A percentile compares a stretch with the other conserved stretches of the same genome.
phyloP scores from a whole-genome alignment of 345 rosid species.

The Brassica cretica region DNA sequence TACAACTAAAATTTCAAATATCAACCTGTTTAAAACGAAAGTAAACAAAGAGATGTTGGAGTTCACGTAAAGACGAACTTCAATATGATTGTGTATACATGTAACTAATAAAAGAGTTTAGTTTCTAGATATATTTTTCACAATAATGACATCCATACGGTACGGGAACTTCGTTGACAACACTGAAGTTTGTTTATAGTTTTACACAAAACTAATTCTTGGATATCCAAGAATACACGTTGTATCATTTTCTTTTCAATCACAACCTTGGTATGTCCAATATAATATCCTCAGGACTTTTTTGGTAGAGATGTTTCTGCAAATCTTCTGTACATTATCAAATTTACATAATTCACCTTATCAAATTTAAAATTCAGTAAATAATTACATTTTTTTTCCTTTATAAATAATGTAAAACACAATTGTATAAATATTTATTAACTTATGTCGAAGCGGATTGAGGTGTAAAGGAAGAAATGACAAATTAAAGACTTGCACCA shows the following conservation, averaged over 20 bases:
- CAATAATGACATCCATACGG: neutral
- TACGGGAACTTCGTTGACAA: neutral
- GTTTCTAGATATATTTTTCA: neutral
- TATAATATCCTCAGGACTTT: neutral
- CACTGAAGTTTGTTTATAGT: neutral
- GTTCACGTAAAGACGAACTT: neutral
- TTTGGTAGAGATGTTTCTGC: neutral
- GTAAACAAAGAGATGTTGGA: neutral
- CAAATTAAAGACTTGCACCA: conserved; percentile 51
- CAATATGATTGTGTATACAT: neutral
- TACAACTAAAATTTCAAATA: neutral
- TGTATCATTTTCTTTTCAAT: neutral
- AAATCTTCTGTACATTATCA: neutral
- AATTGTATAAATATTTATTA: neutral
- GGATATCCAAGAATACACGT: neutral
- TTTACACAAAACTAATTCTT: neutral
- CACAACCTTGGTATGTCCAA: neutral
- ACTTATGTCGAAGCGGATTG: conserved; percentile 21
- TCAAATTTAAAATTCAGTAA: neutral
- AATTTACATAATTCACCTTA: neutral
- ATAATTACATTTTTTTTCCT: neutral
- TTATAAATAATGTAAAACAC: neutral
- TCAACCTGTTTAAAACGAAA: neutral
- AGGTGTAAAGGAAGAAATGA: conserved; percentile 41
- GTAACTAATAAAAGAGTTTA: neutral